Evolutionary conservation across 164 flowering plant species (phyloP).

Genomic region (Stephania cephalantha): DNA sequence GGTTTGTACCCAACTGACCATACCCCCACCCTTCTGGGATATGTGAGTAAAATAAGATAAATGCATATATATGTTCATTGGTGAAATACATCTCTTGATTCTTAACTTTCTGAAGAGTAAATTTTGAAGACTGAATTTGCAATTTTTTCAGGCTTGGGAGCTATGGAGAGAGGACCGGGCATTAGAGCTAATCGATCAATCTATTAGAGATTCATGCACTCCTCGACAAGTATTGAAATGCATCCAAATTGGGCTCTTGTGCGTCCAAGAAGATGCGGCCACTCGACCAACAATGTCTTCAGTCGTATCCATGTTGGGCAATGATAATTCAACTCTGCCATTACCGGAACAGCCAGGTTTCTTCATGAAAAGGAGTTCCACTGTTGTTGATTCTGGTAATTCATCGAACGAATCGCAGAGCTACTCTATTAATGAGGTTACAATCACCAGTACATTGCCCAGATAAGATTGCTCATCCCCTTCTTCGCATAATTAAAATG

Average conservation of each 20-base stretch:
- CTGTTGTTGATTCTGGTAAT: too few relatives aligned
- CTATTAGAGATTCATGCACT: too few relatives aligned
- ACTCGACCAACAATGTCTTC: background rate
- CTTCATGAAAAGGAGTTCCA: too few relatives aligned
- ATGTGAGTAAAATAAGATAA: constrained; percentile 25
- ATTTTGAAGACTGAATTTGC: too few relatives aligned
- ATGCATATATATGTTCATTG: too few relatives aligned
- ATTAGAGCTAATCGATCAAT: too few relatives aligned
- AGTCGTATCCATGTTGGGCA: background rate
- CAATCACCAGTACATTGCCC: background rate
- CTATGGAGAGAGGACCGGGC: too few relatives aligned
- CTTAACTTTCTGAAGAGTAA: too few relatives aligned
- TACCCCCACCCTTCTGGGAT: constrained; percentile 27
- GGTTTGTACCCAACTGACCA: constrained; percentile 4
- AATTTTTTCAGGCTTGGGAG: too few relatives aligned
- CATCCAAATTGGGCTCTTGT: background rate
- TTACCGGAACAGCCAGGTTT: background rate
- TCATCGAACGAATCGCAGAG: too few relatives aligned
- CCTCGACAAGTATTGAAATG: background rate
- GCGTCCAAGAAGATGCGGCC: background rate
- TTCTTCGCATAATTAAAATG: too few relatives aligned
- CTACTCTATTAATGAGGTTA: background rate
- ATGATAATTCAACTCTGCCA: background rate
- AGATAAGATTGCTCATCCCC: background rate
- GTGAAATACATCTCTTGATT: too few relatives aligned